Evolutionary conservation across 805 yeast genomes (phyloP).

Genomic region (Vanderwaltozyma tropicalis): DNA sequence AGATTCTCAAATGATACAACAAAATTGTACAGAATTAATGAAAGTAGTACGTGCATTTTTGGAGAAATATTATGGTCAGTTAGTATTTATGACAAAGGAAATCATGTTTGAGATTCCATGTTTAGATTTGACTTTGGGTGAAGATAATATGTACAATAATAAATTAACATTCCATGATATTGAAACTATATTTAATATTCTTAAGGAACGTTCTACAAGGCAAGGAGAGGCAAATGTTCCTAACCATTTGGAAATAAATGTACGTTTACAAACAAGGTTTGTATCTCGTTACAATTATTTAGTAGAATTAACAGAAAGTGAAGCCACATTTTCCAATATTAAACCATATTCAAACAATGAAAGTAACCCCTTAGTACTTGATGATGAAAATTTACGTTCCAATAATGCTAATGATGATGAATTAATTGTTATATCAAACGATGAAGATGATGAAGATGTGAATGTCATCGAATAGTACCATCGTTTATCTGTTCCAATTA

Average conservation of each 20-base stretch:
- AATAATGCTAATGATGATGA: too few species aligned
- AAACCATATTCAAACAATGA: conserved; percentile 25
- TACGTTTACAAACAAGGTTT: conserved; percentile 22
- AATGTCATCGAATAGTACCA: too few species aligned
- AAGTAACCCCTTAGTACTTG: conserved; percentile 25
- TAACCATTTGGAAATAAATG: conserved; percentile 8
- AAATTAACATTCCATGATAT: conserved; percentile 25
- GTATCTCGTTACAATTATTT: conserved; percentile 27
- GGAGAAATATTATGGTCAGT: conserved; percentile 14
- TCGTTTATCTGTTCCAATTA: too few species aligned
- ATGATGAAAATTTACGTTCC: conserved; percentile 10
- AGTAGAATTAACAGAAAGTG: conserved; percentile 27
- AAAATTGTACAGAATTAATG: conserved; percentile 15
- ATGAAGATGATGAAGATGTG: not conserved
- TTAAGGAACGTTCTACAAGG: conserved; percentile 18
- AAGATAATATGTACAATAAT: conserved; percentile 27
- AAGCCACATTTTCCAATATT: conserved; percentile 23
- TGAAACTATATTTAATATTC: conserved; percentile 21
- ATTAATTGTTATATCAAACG: too few species aligned
- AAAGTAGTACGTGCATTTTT: conserved; percentile 17
- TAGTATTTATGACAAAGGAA: conserved; percentile 22
- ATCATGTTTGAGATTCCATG: conserved; percentile 18
- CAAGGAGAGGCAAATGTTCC: conserved; percentile 17
- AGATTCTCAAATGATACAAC: conserved; percentile 8
- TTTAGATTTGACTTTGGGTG: conserved; percentile 24